Conservation (phyloP, 164 flowering plant species). For the Echeveria elegans region DNA sequence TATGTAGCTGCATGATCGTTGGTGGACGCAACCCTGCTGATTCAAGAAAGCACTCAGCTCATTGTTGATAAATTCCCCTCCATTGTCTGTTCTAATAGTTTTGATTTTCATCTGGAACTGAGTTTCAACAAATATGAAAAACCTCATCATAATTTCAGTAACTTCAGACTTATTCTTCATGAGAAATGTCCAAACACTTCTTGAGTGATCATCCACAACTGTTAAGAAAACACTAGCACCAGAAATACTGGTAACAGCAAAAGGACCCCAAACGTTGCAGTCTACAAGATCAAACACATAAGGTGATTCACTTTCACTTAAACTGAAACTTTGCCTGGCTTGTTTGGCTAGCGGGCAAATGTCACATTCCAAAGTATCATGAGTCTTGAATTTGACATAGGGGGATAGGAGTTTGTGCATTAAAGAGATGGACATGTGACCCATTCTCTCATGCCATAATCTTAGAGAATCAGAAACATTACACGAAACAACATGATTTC, state of each 20-base stretch:
- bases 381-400: not conserved
- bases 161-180: not conserved
- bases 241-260: not conserved
- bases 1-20: too few species aligned
- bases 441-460: not conserved
- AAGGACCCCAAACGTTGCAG: slow-evolving; percentile 1
- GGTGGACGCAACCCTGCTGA: too few species aligned
- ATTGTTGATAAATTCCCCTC: too few species aligned
- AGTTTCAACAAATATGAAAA: not conserved
- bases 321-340: not conserved
- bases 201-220: slow-evolving; percentile 4
- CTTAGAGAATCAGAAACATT: not conserved
- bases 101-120: too few species aligned
- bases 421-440: not conserved
- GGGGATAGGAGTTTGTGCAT: not conserved
- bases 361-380: not conserved
- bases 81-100: too few species aligned
- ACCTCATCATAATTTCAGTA: not conserved
- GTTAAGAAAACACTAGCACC: not conserved
- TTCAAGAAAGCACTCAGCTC: too few species aligned
- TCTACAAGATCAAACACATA: not conserved
- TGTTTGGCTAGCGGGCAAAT: not conserved
- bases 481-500: not conserved
- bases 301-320: not conserved
- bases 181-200: not conserved